phyloP scores from a whole-genome alignment of 306 rosid species.

The Astragalus glycyphyllos region DNA sequence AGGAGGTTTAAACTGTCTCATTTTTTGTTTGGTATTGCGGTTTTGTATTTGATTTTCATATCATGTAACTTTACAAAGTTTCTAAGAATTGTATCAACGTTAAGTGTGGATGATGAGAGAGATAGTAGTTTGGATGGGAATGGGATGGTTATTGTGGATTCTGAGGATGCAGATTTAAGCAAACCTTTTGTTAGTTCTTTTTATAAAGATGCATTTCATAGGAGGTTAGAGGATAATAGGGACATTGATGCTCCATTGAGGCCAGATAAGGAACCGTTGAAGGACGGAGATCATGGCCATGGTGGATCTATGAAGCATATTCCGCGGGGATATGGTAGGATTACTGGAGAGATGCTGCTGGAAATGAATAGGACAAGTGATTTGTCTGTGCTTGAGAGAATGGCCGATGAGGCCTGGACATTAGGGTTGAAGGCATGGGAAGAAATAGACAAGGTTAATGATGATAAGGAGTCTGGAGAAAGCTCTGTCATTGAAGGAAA shows the following conservation, averaged over 20 bases:
- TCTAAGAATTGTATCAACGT: conserved; percentile 61
- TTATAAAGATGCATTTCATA: conserved; percentile 76
- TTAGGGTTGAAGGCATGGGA: conserved; percentile 76
- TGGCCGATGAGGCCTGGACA: conserved; percentile 99
- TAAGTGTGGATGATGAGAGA: conserved; percentile 85
- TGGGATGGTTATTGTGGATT: conserved; percentile 43
- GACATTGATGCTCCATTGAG: conserved; percentile 65
- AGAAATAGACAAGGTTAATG: conserved; percentile 60
- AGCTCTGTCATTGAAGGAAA: conserved; percentile 68
- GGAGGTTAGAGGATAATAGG: conserved; percentile 72
- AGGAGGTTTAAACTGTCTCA: conserved; percentile 82
- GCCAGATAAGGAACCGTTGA: conserved; percentile 73
- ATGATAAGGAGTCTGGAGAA: conserved; percentile 55
- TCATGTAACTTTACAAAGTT: conserved; percentile 79
- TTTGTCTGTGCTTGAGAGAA: conserved; percentile 76
- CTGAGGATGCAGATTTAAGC: conserved; percentile 63
- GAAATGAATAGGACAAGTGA: conserved; percentile 57
- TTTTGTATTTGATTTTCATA: conserved; percentile 75
- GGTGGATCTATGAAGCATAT: conserved; percentile 49
- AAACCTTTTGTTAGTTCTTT: conserved; percentile 67
- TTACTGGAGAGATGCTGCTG: conserved; percentile 64
- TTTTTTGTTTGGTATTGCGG: conserved; percentile 70
- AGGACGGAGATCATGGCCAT: conserved; percentile 55
- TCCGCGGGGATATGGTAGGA: conserved; percentile 70
- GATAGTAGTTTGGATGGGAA: conserved; percentile 54